Conservation (phyloP, 2,329 filamentous ascomycete species). For the Ciborinia camelliae region DNA sequence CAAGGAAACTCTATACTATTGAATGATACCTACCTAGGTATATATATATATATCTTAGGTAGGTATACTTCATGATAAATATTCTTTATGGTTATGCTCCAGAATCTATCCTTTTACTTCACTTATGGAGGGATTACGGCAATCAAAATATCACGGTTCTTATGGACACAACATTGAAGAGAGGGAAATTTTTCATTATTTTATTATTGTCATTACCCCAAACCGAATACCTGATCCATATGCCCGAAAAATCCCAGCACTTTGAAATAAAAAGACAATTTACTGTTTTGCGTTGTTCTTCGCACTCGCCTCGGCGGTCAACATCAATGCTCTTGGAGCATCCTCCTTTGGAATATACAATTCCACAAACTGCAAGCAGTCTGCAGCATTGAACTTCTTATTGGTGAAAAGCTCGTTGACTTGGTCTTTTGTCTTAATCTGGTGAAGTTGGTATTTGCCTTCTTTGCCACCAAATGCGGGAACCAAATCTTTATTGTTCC, state of each 20-base stretch:
- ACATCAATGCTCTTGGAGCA: constrained; percentile 65
- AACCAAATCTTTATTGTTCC: constrained; percentile 69
- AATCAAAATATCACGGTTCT: neutral
- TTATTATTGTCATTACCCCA: neutral
- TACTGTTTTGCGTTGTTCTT: constrained; percentile 56
- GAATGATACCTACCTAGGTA: too few species aligned
- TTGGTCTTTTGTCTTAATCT: constrained; percentile 66
- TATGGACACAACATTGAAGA: neutral
- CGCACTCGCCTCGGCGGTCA: constrained; percentile 69
- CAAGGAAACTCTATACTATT: too few species aligned
- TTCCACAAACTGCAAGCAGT: constrained; percentile 69
- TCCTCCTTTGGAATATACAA: constrained; percentile 77
- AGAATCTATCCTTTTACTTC: neutral
- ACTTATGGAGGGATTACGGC: neutral
- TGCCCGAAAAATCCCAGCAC: neutral
- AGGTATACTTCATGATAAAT: neutral
- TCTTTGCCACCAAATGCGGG: constrained; percentile 62
- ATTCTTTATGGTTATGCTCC: neutral
- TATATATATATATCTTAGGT: too few species aligned
- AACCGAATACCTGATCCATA: neutral
- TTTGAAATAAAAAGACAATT: neutral
- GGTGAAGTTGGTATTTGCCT: constrained; percentile 58
- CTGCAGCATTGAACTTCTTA: constrained; percentile 56
- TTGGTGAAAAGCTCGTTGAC: constrained; percentile 63
- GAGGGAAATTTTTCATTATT: constrained; percentile 5